Evolutionary conservation across 1,284 basidiomycete genomes (phyloP).

Genomic region (Wallemia hederae): DNA sequence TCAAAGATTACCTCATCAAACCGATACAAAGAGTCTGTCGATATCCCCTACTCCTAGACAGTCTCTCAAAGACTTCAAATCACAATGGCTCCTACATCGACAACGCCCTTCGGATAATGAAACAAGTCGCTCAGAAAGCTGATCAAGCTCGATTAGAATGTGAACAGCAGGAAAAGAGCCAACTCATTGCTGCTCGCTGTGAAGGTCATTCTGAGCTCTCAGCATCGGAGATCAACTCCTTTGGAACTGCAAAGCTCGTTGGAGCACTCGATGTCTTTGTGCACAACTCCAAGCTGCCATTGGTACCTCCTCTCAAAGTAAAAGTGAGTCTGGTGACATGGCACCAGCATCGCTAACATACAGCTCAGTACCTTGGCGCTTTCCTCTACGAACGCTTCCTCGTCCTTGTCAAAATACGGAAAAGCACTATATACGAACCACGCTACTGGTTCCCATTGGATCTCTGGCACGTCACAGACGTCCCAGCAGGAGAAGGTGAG

Average conservation of each 20-base stretch:
- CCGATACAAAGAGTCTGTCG: slow-evolving; percentile 76
- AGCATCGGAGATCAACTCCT: slow-evolving; percentile 26
- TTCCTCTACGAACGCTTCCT: slow-evolving; percentile 67
- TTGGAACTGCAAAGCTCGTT: slow-evolving; percentile 42
- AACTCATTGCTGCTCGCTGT: slow-evolving; percentile 7
- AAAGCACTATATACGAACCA: slow-evolving; percentile 50
- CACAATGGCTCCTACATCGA: neutral
- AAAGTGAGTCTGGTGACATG: slow-evolving; percentile 16
- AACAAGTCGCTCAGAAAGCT: slow-evolving; percentile 26
- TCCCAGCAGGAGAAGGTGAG: slow-evolving; percentile 35
- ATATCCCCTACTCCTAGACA: slow-evolving; percentile 54
- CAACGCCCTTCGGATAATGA: slow-evolving; percentile 22
- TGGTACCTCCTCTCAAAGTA: slow-evolving; percentile 28
- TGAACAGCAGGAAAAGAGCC: slow-evolving; percentile 34
- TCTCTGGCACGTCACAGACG: slow-evolving; percentile 38
- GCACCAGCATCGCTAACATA: neutral
- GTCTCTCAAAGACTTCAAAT: slow-evolving; percentile 29
- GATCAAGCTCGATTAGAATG: slow-evolving; percentile 25
- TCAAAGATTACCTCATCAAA: slow-evolving; percentile 64
- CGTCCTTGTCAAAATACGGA: slow-evolving; percentile 53
- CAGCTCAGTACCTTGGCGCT: slow-evolving; percentile 34
- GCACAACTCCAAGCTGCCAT: slow-evolving; percentile 20
- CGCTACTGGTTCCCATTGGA: slow-evolving; percentile 54
- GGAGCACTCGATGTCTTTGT: slow-evolving; percentile 60
- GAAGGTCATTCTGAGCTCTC: neutral